Conservation (phyloP, 306 rosid genomes). For the Quercus alba region DNA sequence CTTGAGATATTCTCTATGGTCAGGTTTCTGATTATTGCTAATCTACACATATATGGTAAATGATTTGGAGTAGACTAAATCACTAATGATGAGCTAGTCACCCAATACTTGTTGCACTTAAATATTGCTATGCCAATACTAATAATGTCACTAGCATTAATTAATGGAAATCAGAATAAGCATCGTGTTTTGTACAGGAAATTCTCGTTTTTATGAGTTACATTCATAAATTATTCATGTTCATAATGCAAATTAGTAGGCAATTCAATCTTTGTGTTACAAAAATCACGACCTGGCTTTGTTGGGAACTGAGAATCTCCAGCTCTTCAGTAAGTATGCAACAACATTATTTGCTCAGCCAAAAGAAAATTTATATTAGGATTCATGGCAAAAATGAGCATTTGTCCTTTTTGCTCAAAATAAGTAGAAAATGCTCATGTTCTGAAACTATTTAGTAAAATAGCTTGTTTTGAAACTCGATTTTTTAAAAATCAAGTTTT, state of each 20-base stretch:
- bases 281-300: too few species aligned
- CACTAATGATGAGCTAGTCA: background rate
- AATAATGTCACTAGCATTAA: conserved; percentile 14
- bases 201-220: background rate
- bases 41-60: background rate
- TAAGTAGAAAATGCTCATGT: fast-evolving
- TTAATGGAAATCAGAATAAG: background rate
- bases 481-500: too few species aligned
- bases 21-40: conserved; percentile 21
- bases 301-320: background rate
- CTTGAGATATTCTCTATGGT: conserved; percentile 10
- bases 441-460: fast-evolving
- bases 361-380: too few species aligned
- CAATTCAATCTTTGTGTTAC: too few species aligned
- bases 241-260: too few species aligned
- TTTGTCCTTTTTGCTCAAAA: too few species aligned
- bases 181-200: conserved; percentile 9
- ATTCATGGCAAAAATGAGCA: too few species aligned
- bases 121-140: background rate
- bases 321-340: background rate
- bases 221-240: background rate
- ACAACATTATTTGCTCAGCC: background rate
- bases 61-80: background rate
- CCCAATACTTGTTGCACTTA: too few species aligned
- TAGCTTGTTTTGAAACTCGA: too few species aligned